Evolutionary conservation across 169 alveolate species (phyloP).

Genomic region (Babesia bigemina): DNA sequence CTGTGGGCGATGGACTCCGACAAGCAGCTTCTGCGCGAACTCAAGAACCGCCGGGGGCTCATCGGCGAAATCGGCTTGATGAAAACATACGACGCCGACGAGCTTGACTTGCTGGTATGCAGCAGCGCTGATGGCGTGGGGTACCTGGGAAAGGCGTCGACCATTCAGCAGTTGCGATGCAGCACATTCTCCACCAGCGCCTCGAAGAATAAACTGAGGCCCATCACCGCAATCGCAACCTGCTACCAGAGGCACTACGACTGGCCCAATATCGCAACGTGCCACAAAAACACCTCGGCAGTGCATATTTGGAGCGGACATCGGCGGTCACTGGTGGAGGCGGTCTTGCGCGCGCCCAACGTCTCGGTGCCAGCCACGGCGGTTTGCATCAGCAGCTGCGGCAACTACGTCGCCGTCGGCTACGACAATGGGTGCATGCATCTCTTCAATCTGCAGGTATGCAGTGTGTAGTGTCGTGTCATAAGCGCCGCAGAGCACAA

Average conservation of each 20-base stretch:
- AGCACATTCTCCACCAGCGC: constrained; percentile 48
- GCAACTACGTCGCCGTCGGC: constrained; percentile 92
- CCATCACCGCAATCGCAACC: constrained; percentile 36
- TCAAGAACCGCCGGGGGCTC: constrained; percentile 58
- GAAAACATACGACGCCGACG: constrained; percentile 56
- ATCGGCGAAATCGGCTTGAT: constrained; percentile 52
- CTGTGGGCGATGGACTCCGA: constrained; percentile 67
- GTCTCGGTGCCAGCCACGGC: constrained; percentile 77
- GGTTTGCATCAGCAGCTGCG: constrained; percentile 89
- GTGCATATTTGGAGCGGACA: constrained; percentile 82
- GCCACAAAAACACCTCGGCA: constrained; percentile 73
- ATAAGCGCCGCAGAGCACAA: constrained; percentile 41
- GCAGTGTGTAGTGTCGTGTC: not conserved
- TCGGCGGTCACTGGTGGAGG: constrained; percentile 24
- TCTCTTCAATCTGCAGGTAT: constrained; percentile 87
- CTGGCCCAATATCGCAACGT: constrained; percentile 77
- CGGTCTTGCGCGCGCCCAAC: constrained; percentile 27
- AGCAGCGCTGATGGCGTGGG: constrained; percentile 43
- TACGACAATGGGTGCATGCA: constrained; percentile 87
- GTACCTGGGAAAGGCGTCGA: constrained; percentile 57
- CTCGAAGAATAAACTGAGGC: constrained; percentile 20
- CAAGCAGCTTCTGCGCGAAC: constrained; percentile 43
- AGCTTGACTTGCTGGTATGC: constrained; percentile 63
- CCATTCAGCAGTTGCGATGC: constrained; percentile 65
- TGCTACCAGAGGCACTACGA: constrained; percentile 71